A percentile compares a stretch with the other conserved stretches of the same genome.
Evolutionary conservation across 768 basidiomycete genomes (phyloP).

Genomic region (Flagelloscypha sp.): DNA sequence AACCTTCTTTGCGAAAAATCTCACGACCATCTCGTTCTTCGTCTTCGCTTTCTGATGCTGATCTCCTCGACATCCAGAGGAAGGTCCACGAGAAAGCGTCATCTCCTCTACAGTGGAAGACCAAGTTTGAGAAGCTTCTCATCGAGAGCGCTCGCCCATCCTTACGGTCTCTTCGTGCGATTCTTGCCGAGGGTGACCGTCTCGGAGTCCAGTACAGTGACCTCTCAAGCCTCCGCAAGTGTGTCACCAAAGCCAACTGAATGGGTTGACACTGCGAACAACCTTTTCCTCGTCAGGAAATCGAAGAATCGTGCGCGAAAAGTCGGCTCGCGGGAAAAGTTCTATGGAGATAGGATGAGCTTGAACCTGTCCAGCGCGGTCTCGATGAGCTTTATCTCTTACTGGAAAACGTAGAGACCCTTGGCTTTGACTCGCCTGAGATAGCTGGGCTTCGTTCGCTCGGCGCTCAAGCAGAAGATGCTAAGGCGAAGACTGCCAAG

Average conservation of each 20-base stretch:
- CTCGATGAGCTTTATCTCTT: slow-evolving; percentile 64
- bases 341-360: no score
- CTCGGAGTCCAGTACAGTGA: slow-evolving; percentile 72
- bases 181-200: slow-evolving; percentile 85
- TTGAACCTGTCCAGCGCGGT: slow-evolving; percentile 60
- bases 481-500: slow-evolving; percentile 43
- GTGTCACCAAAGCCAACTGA: slow-evolving; percentile 74
- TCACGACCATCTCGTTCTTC: slow-evolving; percentile 50
- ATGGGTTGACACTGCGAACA: slow-evolving; percentile 85
- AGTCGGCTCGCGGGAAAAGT: no score
- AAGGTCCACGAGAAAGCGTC: slow-evolving; percentile 66
- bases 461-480: slow-evolving; percentile 57
- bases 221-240: slow-evolving; percentile 62
- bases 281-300: slow-evolving; percentile 70
- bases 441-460: slow-evolving; percentile 47
- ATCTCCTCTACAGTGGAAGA: slow-evolving; percentile 68
- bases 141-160: slow-evolving; percentile 62
- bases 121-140: slow-evolving; percentile 59
- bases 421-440: slow-evolving; percentile 83
- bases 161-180: slow-evolving; percentile 68
- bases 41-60: slow-evolving; percentile 78
- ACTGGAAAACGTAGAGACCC: slow-evolving; percentile 59
- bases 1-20: slow-evolving; percentile 65
- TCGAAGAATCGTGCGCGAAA: no score
- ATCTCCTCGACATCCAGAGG: slow-evolving; percentile 57